Percentiles rank a stretch among this genome's conserved stretches.
Evolutionary conservation across 352 stramenopile genomes (phyloP).

Genomic region (Phytophthora litchii): DNA sequence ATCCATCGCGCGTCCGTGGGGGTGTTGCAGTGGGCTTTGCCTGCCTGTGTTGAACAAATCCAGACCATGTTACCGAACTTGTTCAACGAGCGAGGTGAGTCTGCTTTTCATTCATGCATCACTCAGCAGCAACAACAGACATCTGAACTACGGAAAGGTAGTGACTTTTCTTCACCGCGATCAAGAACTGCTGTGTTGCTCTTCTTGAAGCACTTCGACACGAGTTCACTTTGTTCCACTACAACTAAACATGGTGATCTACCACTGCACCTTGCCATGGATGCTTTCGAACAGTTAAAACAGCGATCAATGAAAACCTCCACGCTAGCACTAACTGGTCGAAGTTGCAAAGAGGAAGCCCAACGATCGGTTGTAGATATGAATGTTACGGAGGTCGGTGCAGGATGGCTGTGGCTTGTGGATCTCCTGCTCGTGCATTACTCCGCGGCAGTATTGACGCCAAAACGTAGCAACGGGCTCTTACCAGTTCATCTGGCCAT

Average conservation of each 20-base stretch:
- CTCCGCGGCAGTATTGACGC: constrained; percentile 23
- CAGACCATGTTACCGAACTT: constrained; percentile 5
- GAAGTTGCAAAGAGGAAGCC: not conserved
- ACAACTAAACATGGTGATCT: constrained; percentile 52
- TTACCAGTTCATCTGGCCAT: constrained; percentile 52
- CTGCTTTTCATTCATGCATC: constrained; percentile 53
- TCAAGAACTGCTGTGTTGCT: constrained; percentile 45
- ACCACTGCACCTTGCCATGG: constrained; percentile 58
- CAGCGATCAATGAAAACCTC: constrained; percentile 4
- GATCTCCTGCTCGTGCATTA: constrained; percentile 25
- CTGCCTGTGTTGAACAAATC: constrained; percentile 4
- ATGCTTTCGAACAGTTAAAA: constrained; percentile 40
- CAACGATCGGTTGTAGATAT: not conserved
- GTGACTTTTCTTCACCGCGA: constrained; percentile 25
- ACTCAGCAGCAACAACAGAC: constrained; percentile 24
- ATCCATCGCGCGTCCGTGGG: constrained; percentile 41
- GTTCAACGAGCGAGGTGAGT: constrained; percentile 46
- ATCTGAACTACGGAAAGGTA: constrained; percentile 1
- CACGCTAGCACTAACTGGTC: not conserved
- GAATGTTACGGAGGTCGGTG: not conserved
- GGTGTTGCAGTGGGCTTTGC: constrained; percentile 44
- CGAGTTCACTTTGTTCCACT: constrained; percentile 30
- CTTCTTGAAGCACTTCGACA: constrained; percentile 45
- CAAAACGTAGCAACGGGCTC: constrained; percentile 33
- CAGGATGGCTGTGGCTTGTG: constrained; percentile 41